These are phyloP conservation scores for Lasiodiplodia theobromae DNA, from an alignment of 2,329 filamentous ascomycete species.

Conservation along the genomic window DNA sequence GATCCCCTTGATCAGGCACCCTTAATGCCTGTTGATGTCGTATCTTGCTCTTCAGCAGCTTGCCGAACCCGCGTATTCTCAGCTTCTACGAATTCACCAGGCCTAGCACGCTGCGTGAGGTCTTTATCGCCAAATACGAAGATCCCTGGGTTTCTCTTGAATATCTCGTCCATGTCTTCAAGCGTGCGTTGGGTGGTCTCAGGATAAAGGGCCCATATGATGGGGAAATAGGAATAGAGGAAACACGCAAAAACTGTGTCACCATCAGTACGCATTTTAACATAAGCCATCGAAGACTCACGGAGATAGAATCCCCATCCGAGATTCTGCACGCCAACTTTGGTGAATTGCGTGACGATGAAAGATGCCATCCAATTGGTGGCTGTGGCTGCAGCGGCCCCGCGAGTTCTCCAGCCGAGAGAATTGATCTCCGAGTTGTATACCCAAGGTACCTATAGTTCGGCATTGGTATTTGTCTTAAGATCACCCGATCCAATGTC, in stretches of 20 bases:
- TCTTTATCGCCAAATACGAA: slow-evolving; percentile 35
- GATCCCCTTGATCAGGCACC: neutral
- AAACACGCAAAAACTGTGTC: slow-evolving; percentile 40
- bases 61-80: slow-evolving; percentile 34
- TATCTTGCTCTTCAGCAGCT: neutral
- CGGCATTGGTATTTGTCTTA: too few species aligned
- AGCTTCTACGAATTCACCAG: slow-evolving; percentile 35
- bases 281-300: neutral
- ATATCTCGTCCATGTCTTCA: slow-evolving; percentile 41
- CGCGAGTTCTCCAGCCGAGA: slow-evolving; percentile 51
- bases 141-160: slow-evolving; percentile 34
- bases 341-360: slow-evolving; percentile 55
- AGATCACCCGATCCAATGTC: too few species aligned
- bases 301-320: slow-evolving; percentile 51
- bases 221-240: slow-evolving; percentile 36
- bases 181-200: slow-evolving; percentile 39
- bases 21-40: neutral
- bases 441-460: slow-evolving; percentile 55
- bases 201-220: slow-evolving; percentile 39
- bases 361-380: slow-evolving; percentile 56
- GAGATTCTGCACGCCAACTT: slow-evolving; percentile 51
- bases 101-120: slow-evolving; percentile 35
- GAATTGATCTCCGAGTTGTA: slow-evolving; percentile 53
- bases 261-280: neutral
- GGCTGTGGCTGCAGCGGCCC: slow-evolving; percentile 54